Percentiles rank a stretch among this genome's conserved stretches.
These are phyloP conservation scores for Plectranthus barbatus DNA, from an alignment of 257 asterid species.

Conservation along the genomic window DNA sequence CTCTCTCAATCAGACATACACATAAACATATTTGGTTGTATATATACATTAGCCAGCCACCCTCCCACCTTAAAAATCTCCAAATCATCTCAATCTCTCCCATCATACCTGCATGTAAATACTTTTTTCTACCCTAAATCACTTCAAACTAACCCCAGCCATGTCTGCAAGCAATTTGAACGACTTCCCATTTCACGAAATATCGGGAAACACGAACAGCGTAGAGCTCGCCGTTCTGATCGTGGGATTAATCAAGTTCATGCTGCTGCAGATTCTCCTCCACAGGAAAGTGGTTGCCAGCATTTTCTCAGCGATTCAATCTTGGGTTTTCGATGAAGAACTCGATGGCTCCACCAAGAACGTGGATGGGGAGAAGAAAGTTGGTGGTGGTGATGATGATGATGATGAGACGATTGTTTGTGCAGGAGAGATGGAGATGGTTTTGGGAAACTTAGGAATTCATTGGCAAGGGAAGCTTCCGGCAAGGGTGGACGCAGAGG, in stretches of 20 bases:
- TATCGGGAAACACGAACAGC: slow-evolving; percentile 16
- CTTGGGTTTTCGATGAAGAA: not conserved
- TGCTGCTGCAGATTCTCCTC: slow-evolving; percentile 17
- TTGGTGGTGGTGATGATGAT: not conserved
- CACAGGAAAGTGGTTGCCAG: too few species aligned
- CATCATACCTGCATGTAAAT: too few species aligned
- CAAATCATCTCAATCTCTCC: too few species aligned
- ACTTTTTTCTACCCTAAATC: too few species aligned
- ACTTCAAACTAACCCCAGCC: not conserved
- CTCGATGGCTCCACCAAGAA: too few species aligned
- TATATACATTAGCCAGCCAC: too few species aligned
- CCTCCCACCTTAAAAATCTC: too few species aligned
- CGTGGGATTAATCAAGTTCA: slow-evolving; percentile 23
- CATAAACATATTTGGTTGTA: too few species aligned
- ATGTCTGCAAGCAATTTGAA: slow-evolving; percentile 25
- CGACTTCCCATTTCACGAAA: slow-evolving; percentile 24
- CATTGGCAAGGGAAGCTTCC: too few species aligned
- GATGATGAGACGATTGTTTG: slow-evolving; percentile 17
- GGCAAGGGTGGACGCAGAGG: slow-evolving; percentile 28
- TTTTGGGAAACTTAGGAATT: slow-evolving; percentile 20
- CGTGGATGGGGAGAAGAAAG: too few species aligned
- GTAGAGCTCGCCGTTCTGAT: slow-evolving; percentile 20
- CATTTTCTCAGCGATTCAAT: too few species aligned
- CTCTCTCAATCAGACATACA: too few species aligned
- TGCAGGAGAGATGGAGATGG: slow-evolving; percentile 41